phyloP scores from a whole-genome alignment of 2,329 filamentous ascomycete species.

The Herpomyces periplanetae region DNA sequence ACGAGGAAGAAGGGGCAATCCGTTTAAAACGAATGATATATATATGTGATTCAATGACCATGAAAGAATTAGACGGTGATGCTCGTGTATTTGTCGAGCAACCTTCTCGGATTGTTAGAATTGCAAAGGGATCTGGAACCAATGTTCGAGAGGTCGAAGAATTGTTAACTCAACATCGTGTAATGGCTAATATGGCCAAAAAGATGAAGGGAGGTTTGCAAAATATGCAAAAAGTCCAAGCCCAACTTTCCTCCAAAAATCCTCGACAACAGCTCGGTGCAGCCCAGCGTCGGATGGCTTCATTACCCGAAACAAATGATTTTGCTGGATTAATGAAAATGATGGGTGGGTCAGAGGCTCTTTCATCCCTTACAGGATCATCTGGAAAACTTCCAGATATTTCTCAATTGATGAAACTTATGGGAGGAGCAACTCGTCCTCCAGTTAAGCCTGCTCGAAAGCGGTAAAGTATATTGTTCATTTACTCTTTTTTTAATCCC shows the following conservation, averaged over 20 bases:
- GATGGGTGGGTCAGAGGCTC: too few relatives aligned
- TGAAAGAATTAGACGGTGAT: constrained; percentile 73
- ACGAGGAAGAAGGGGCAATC: constrained; percentile 70
- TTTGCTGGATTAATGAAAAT: constrained; percentile 3
- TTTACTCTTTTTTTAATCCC: too few relatives aligned
- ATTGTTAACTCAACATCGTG: constrained; percentile 75
- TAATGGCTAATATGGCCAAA: constrained; percentile 98
- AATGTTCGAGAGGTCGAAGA: constrained; percentile 78
- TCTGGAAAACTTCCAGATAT: too few relatives aligned
- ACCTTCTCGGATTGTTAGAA: constrained; percentile 59
- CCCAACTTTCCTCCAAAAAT: constrained; percentile 51
- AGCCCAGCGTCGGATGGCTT: constrained; percentile 62
- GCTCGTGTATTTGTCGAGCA: constrained; percentile 79
- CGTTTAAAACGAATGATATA: constrained; percentile 96
- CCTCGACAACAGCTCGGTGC: constrained; percentile 75
- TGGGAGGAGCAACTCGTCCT: too few relatives aligned
- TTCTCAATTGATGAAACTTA: too few relatives aligned
- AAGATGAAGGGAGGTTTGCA: constrained; percentile 94
- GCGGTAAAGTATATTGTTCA: too few relatives aligned
- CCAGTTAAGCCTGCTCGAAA: too few relatives aligned
- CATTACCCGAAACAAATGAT: constrained; percentile 10
- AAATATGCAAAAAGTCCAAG: constrained; percentile 77
- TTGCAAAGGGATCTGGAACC: constrained; percentile 62
- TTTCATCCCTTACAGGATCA: too few relatives aligned
- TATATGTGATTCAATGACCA: constrained; percentile 92